Percentiles rank a stretch among this genome's conserved stretches.
phyloP scores from a whole-genome alignment of 345 rosid genomes.

The Nephelium lappaceum region DNA sequence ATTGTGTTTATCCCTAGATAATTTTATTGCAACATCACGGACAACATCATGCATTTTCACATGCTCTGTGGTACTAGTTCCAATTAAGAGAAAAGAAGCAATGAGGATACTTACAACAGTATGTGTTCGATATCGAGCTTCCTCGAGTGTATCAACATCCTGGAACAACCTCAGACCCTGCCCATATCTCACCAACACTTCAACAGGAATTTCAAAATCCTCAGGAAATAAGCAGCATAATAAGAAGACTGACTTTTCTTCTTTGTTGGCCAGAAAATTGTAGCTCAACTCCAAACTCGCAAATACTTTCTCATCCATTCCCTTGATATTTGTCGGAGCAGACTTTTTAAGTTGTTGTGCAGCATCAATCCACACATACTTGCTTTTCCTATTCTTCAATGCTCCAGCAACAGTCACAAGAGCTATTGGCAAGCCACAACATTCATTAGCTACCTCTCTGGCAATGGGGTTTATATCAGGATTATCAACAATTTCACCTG shows the following conservation, averaged over 20 bases:
- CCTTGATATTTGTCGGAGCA: not conserved
- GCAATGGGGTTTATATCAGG: slow-evolving; percentile 2
- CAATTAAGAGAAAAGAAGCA: not conserved
- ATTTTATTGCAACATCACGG: not conserved
- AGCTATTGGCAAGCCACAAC: slow-evolving; percentile 17
- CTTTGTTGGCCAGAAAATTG: not conserved
- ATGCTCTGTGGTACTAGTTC: not conserved
- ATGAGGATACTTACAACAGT: not conserved
- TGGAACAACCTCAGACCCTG: slow-evolving; percentile 14
- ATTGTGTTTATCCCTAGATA: not conserved
- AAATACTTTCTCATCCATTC: not conserved
- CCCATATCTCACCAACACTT: slow-evolving; percentile 10
- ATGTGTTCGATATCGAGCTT: not conserved
- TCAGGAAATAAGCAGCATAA: slow-evolving; percentile 22
- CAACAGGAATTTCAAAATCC: slow-evolving; percentile 8
- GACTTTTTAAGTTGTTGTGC: not conserved
- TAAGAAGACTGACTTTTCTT: not conserved
- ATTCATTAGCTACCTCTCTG: slow-evolving; percentile 10
- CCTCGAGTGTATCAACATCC: not conserved
- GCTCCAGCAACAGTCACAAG: slow-evolving; percentile 14
- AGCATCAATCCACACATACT: not conserved
- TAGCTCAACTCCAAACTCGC: not conserved
- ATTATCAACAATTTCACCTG: not conserved
- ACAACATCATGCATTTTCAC: slow-evolving; percentile 11
- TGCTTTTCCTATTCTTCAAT: not conserved